phyloP scores from a whole-genome alignment of 1,284 basidiomycete genomes.

The Malassezia japonica region DNA sequence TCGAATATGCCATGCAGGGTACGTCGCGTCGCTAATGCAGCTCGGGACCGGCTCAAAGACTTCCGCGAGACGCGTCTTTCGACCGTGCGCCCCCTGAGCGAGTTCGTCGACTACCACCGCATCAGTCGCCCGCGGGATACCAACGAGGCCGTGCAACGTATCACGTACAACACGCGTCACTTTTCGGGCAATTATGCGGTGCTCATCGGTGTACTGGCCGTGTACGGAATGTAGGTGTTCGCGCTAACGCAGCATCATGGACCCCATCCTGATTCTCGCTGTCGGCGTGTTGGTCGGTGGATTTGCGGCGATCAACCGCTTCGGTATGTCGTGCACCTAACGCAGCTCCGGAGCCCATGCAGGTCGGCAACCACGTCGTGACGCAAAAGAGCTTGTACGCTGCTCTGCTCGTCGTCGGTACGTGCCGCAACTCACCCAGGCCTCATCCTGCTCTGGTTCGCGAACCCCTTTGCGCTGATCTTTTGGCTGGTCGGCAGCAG shows the following conservation, averaged over 20 bases:
- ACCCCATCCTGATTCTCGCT: constrained; percentile 69
- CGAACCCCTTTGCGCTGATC: constrained; percentile 38
- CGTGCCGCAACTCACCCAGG: constrained; percentile 16
- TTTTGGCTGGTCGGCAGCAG: constrained; percentile 50
- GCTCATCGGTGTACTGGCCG: constrained; percentile 67
- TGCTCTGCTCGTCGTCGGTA: constrained; percentile 50
- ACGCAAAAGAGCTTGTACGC: constrained; percentile 64
- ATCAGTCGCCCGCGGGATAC: constrained; percentile 63
- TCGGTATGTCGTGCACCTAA: constrained; percentile 57
- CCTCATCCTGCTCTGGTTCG: constrained; percentile 40
- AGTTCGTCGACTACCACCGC: constrained; percentile 70
- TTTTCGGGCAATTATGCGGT: constrained; percentile 65
- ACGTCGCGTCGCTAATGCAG: constrained; percentile 12
- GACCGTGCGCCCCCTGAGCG: constrained; percentile 62
- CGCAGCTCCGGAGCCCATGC: constrained; percentile 49
- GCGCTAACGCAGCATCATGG: constrained; percentile 54
- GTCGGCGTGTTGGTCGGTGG: constrained; percentile 82
- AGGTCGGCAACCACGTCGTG: constrained; percentile 65
- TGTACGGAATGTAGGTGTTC: constrained; percentile 73
- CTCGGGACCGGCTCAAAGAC: constrained; percentile 30
- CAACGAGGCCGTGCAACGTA: constrained; percentile 57
- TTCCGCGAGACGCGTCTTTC: constrained; percentile 68
- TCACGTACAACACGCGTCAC: constrained; percentile 75
- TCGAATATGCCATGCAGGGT: constrained; percentile 17
- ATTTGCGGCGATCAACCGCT: constrained; percentile 78